A percentile compares a stretch with the other conserved stretches of the same genome.
phyloP scores from a whole-genome alignment of 1,284 basidiomycete genomes.

The Leccinum subrobustum region DNA sequence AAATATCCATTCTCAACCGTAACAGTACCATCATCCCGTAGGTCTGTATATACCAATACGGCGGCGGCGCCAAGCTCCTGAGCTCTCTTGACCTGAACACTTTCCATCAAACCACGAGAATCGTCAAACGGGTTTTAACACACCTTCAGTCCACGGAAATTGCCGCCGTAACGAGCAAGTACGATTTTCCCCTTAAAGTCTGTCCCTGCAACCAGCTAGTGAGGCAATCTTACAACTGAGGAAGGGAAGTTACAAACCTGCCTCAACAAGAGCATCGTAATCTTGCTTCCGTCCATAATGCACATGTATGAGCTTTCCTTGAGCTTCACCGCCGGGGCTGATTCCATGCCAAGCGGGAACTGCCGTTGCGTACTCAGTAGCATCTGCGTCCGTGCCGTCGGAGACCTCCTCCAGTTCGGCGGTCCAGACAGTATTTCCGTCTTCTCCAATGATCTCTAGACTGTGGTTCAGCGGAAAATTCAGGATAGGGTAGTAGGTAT shows the following conservation, averaged over 20 bases:
- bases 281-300: slow-evolving; percentile 62
- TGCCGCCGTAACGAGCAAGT: slow-evolving; percentile 63
- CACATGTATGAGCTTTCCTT: slow-evolving; percentile 64
- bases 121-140: not conserved
- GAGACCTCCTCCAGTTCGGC: slow-evolving; percentile 52
- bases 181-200: slow-evolving; percentile 68
- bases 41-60: slow-evolving; percentile 70
- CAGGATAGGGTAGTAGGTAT: slow-evolving; percentile 65
- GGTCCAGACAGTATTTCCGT: slow-evolving; percentile 47
- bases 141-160: slow-evolving; percentile 73
- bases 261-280: slow-evolving; percentile 33
- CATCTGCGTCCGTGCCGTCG: slow-evolving; percentile 48
- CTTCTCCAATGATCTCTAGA: slow-evolving; percentile 47
- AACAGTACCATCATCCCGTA: slow-evolving; percentile 70
- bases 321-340: slow-evolving; percentile 48
- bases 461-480: slow-evolving; percentile 56
- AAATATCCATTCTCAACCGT: slow-evolving; percentile 63
- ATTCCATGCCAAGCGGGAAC: slow-evolving; percentile 53
- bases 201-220: slow-evolving; percentile 41
- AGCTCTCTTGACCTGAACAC: slow-evolving; percentile 55
- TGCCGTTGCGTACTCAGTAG: slow-evolving; percentile 41
- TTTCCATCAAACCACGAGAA: not conserved
- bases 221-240: not conserved
- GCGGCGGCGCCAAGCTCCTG: slow-evolving; percentile 68
- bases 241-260: slow-evolving; percentile 19